Evolutionary conservation across 2,329 filamentous ascomycete species (phyloP).

Genomic region (Venturia nashicola): DNA sequence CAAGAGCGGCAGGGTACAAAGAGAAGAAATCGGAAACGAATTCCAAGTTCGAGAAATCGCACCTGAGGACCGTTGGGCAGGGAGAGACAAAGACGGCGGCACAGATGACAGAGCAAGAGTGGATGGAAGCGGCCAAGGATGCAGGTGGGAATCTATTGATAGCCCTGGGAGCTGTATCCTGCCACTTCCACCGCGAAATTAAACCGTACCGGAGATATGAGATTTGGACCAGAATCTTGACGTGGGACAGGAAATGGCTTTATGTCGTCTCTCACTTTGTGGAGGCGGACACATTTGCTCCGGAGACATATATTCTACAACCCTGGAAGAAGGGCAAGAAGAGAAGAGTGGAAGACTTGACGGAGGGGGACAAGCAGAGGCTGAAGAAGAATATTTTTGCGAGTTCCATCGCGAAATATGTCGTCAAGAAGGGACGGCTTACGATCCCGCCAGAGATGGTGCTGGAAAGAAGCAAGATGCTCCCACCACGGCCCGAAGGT

Average conservation of each 20-base stretch:
- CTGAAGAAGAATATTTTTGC: slow-evolving; percentile 34
- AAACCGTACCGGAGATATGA: slow-evolving; percentile 32
- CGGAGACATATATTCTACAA: slow-evolving; percentile 27
- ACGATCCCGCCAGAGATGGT: slow-evolving; percentile 75
- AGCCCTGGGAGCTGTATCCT: slow-evolving; percentile 34
- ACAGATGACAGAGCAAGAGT: slow-evolving; percentile 10
- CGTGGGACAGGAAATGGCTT: slow-evolving; percentile 39
- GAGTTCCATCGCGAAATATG: slow-evolving; percentile 37
- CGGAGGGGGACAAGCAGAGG: slow-evolving; percentile 18
- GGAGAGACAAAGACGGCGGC: neutral
- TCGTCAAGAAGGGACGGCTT: slow-evolving; percentile 46
- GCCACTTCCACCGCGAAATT: slow-evolving; percentile 36
- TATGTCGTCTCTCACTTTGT: slow-evolving; percentile 37
- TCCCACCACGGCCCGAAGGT: slow-evolving; percentile 55
- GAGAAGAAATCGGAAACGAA: slow-evolving; percentile 1
- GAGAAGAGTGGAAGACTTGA: slow-evolving; percentile 14
- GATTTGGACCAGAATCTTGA: slow-evolving; percentile 34
- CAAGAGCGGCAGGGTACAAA: slow-evolving; percentile 11
- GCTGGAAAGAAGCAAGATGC: slow-evolving; percentile 56
- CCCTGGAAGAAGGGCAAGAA: slow-evolving; percentile 27
- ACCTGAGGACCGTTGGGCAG: neutral
- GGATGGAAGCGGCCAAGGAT: neutral
- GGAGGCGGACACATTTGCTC: slow-evolving; percentile 23
- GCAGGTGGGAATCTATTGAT: slow-evolving; percentile 21
- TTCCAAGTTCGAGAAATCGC: neutral